These are phyloP conservation scores for Moesziomyces sp. DNA, from an alignment of 1,284 basidiomycete genomes.

Conservation along the genomic window DNA sequence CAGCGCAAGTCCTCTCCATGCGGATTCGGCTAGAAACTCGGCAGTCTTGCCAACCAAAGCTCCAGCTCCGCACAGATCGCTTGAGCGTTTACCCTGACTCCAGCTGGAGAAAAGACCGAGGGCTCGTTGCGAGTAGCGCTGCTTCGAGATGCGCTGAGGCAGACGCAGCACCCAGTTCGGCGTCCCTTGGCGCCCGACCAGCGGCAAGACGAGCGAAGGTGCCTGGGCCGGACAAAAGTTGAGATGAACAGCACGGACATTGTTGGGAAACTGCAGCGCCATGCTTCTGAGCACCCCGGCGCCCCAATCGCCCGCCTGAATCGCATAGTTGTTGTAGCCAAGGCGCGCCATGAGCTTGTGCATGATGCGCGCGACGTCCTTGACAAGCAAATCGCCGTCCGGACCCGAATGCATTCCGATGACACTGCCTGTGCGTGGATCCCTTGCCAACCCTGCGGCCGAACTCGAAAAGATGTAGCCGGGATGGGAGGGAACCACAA, in stretches of 20 bases:
- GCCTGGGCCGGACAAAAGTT: conserved; percentile 53
- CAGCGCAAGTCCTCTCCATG: conserved; percentile 19
- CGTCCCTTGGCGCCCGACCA: conserved; percentile 24
- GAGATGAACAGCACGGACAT: conserved; percentile 48
- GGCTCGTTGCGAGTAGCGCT: conserved; percentile 19
- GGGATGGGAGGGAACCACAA: conserved; percentile 64
- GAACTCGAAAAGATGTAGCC: conserved; percentile 60
- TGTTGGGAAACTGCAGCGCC: conserved; percentile 30
- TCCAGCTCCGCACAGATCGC: conserved; percentile 12
- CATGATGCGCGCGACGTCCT: conserved; percentile 54
- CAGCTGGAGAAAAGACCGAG: conserved; percentile 26
- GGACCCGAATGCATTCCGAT: conserved; percentile 39
- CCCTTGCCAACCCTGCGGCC: conserved; percentile 19
- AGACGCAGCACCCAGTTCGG: conserved; percentile 28
- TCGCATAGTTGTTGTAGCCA: conserved; percentile 52
- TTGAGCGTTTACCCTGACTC: conserved; percentile 13
- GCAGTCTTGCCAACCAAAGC: conserved; percentile 8
- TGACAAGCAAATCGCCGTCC: conserved; percentile 49
- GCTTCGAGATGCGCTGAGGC: conserved; percentile 23
- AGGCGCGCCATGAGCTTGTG: conserved; percentile 55
- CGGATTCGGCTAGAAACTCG: conserved; percentile 8
- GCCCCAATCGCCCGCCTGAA: conserved; percentile 60
- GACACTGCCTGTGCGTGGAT: conserved; percentile 22
- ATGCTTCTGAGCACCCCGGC: conserved; percentile 37
- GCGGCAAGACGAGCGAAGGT: conserved; percentile 34